A percentile compares a stretch with the other conserved stretches of the same genome.
Evolutionary conservation across 176 grass and related monocot species (phyloP).

Genomic region (Coix lacrymajobi): DNA sequence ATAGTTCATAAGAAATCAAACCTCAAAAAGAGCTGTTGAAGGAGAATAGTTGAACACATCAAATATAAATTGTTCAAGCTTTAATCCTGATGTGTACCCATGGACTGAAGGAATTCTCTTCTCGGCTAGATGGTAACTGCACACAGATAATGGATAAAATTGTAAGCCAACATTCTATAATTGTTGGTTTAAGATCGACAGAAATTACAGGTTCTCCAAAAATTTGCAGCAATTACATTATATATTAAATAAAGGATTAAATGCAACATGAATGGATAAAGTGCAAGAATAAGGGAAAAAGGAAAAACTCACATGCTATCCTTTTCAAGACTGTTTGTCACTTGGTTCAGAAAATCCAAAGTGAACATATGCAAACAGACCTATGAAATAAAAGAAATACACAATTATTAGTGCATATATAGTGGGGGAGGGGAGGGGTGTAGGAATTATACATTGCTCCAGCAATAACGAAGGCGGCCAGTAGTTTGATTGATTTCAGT

Average conservation of each 20-base stretch:
- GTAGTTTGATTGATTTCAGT: slow-evolving; percentile 84
- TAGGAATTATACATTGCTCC: slow-evolving; percentile 72
- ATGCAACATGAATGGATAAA: slow-evolving; percentile 18
- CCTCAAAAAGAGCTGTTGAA: slow-evolving; percentile 83
- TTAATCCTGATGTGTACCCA: slow-evolving; percentile 65
- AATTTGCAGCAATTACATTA: neutral
- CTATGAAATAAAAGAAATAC: slow-evolving; percentile 32
- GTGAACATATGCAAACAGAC: slow-evolving; percentile 92
- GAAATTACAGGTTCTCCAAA: neutral
- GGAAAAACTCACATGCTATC: slow-evolving; percentile 75
- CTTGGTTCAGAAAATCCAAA: slow-evolving; percentile 91
- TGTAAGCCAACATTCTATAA: neutral
- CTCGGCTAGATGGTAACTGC: slow-evolving; percentile 81
- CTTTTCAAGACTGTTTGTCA: slow-evolving; percentile 81
- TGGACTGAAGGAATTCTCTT: slow-evolving; percentile 93
- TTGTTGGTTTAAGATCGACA: neutral
- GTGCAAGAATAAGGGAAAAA: slow-evolving; percentile 15
- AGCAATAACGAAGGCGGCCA: slow-evolving; percentile 72
- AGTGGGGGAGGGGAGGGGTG: neutral
- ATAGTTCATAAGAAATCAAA: slow-evolving; percentile 19
- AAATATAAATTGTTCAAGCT: slow-evolving; percentile 94
- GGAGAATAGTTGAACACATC: slow-evolving; percentile 82
- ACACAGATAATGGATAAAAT: slow-evolving; percentile 11
- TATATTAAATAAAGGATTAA: neutral
- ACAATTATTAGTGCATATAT: neutral